A percentile compares a stretch with the other conserved stretches of the same genome.
These are phyloP conservation scores for Arachis monticola DNA, from an alignment of 331 rosid species.

Conservation along the genomic window DNA sequence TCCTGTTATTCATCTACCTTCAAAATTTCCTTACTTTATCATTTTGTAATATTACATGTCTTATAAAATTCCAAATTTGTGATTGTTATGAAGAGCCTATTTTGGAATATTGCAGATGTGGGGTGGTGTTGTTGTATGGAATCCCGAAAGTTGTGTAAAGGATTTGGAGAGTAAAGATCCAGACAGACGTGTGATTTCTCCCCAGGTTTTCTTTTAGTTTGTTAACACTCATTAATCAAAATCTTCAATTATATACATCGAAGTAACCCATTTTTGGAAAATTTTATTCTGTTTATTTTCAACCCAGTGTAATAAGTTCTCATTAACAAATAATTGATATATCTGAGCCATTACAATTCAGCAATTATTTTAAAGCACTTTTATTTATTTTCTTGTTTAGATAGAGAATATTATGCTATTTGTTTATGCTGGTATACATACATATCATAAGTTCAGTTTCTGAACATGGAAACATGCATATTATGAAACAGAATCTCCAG, in stretches of 20 bases:
- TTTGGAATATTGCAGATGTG: slow-evolving; percentile 73
- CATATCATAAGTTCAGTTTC: slow-evolving; percentile 34
- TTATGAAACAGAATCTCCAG: slow-evolving; percentile 75
- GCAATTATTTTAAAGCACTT: too few relatives aligned
- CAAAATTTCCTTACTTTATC: slow-evolving; percentile 21
- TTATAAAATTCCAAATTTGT: slow-evolving; percentile 20
- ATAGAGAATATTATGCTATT: slow-evolving; percentile 4
- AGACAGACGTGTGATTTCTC: slow-evolving; percentile 59
- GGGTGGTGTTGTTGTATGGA: slow-evolving; percentile 96
- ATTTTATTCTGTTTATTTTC: slow-evolving; percentile 14
- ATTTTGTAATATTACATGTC: neutral
- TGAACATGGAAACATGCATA: slow-evolving; percentile 38
- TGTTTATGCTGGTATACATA: neutral
- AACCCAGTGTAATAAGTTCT: neutral
- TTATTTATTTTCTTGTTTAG: neutral
- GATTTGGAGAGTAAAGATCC: slow-evolving; percentile 56
- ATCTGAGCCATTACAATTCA: neutral
- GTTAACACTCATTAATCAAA: slow-evolving; percentile 4
- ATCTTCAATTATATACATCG: slow-evolving; percentile 12
- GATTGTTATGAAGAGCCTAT: slow-evolving; percentile 26
- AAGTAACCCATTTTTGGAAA: slow-evolving; percentile 19
- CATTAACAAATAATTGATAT: neutral
- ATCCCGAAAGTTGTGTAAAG: slow-evolving; percentile 68
- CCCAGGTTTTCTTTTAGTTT: slow-evolving; percentile 56
- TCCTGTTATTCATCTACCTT: slow-evolving; percentile 66